Evolutionary conservation across 805 yeast genomes (phyloP).

Genomic region (Saccharomyces kudriavzevii): DNA sequence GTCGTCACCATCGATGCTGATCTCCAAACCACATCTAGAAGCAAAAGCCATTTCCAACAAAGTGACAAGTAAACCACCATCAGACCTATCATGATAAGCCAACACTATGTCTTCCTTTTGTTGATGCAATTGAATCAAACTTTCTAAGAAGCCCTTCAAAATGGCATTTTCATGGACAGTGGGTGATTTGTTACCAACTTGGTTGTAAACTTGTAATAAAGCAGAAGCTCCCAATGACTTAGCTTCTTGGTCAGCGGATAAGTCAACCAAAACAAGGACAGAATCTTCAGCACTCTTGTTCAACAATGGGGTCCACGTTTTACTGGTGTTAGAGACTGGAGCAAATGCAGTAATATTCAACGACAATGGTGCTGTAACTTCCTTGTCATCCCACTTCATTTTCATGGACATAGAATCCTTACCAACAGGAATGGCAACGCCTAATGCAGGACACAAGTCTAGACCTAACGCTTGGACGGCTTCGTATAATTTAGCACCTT

Average conservation of each 20-base stretch:
- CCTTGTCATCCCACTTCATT: slow-evolving; percentile 91
- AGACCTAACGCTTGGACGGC: slow-evolving; percentile 95
- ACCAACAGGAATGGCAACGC: slow-evolving; percentile 92
- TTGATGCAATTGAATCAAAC: slow-evolving; percentile 67
- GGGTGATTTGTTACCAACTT: slow-evolving; percentile 78
- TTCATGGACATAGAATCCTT: slow-evolving; percentile 99
- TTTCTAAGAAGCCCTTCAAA: slow-evolving; percentile 61
- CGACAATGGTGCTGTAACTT: slow-evolving; percentile 92
- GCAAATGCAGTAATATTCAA: slow-evolving; percentile 86
- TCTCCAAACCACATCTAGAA: slow-evolving; percentile 73
- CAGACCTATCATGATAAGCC: slow-evolving; percentile 93
- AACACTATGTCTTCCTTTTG: slow-evolving; percentile 44
- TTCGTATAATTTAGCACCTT: slow-evolving; percentile 88
- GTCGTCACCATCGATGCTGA: slow-evolving; percentile 35
- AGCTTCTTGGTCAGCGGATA: slow-evolving; percentile 45
- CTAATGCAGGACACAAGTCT: slow-evolving; percentile 89
- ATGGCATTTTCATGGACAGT: slow-evolving; percentile 61
- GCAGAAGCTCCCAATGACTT: slow-evolving; percentile 87
- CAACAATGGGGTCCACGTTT: slow-evolving; percentile 92
- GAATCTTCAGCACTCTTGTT: slow-evolving; percentile 44
- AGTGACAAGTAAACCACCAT: slow-evolving; percentile 88
- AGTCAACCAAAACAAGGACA: slow-evolving; percentile 69
- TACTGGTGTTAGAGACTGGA: slow-evolving; percentile 74
- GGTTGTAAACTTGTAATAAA: slow-evolving; percentile 83
- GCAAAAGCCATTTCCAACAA: slow-evolving; percentile 95